Evolutionary conservation across 106 monocot genomes (phyloP).

Genomic region (Hemerocallis citrina): DNA sequence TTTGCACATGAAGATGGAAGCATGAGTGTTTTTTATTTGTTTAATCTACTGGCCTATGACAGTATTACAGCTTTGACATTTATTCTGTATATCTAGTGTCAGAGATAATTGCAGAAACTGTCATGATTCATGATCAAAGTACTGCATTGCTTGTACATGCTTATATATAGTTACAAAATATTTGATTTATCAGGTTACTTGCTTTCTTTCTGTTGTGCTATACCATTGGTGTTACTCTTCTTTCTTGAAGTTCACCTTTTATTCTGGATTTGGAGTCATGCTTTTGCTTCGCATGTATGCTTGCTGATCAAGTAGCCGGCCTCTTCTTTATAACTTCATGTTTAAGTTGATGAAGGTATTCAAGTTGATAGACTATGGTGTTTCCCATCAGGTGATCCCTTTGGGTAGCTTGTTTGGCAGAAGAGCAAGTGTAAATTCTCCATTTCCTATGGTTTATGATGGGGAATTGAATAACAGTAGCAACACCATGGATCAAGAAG

Average conservation of each 20-base stretch:
- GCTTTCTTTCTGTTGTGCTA: background rate
- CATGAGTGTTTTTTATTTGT: background rate
- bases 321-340: background rate
- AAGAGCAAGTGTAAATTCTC: conserved; percentile 6
- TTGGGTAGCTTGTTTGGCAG: conserved; percentile 21
- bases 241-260: background rate
- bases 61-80: background rate
- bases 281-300: background rate
- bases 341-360: background rate
- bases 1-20: background rate
- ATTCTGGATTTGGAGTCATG: background rate
- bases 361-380: background rate
- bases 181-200: background rate
- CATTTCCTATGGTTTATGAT: conserved; percentile 12
- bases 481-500: conserved; percentile 10
- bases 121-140: too few species aligned
- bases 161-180: too few species aligned
- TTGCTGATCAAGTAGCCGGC: background rate
- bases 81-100: background rate
- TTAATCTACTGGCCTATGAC: background rate
- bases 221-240: background rate
- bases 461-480: conserved; percentile 6
- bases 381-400: conserved; percentile 39
- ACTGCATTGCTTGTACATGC: too few species aligned
- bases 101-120: background rate